phyloP scores from a whole-genome alignment of 2,329 filamentous ascomycete species.

The Trichoderma atrobrunneum region DNA sequence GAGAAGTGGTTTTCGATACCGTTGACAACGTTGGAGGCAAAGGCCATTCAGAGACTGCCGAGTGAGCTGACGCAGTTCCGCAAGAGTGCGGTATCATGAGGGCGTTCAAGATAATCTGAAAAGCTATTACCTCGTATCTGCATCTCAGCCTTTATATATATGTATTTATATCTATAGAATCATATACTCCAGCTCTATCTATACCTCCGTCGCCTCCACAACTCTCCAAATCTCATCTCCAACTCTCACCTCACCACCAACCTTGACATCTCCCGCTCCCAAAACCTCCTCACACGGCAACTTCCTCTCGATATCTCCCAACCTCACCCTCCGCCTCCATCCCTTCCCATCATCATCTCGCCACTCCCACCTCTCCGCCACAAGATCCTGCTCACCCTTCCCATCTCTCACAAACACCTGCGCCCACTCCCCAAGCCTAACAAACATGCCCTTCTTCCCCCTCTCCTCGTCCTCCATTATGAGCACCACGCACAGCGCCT shows the following conservation, averaged over 20 bases:
- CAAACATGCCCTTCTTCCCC: slow-evolving; percentile 46
- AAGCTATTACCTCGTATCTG: not conserved
- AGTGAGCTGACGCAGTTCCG: slow-evolving; percentile 21
- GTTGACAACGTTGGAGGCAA: slow-evolving; percentile 45
- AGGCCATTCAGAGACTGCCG: slow-evolving; percentile 44
- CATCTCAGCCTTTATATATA: too few species aligned
- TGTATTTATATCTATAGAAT: not conserved
- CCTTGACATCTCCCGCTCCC: not conserved
- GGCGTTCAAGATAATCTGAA: not conserved
- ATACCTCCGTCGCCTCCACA: slow-evolving; percentile 18
- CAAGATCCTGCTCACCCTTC: slow-evolving; percentile 30
- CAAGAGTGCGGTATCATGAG: not conserved
- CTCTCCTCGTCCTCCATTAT: slow-evolving; percentile 34
- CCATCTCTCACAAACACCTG: slow-evolving; percentile 55
- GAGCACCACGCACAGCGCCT: slow-evolving; percentile 39
- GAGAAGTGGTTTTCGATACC: slow-evolving; percentile 49
- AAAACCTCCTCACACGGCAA: slow-evolving; percentile 36
- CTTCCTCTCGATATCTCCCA: slow-evolving; percentile 34
- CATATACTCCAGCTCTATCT: too few species aligned
- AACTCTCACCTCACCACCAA: slow-evolving; percentile 4
- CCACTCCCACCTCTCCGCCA: slow-evolving; percentile 57
- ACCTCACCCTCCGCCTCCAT: slow-evolving; percentile 38
- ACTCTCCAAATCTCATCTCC: slow-evolving; percentile 20
- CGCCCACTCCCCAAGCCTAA: slow-evolving; percentile 52
- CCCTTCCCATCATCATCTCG: slow-evolving; percentile 21